phyloP scores from a whole-genome alignment of 2,329 filamentous ascomycete genomes.

The Botrytis fragariae region DNA sequence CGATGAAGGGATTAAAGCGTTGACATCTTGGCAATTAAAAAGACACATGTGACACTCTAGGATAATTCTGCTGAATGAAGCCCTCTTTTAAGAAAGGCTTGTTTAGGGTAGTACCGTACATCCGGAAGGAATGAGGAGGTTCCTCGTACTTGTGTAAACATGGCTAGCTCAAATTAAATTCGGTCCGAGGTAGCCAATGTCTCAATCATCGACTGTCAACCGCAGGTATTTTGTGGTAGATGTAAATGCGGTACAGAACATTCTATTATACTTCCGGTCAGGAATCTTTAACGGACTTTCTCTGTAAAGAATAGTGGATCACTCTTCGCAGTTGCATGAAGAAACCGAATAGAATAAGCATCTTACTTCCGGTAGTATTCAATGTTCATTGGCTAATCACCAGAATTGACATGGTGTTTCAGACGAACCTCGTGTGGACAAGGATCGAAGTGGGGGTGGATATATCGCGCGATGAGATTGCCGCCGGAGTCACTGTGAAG shows the following conservation, averaged over 20 bases:
- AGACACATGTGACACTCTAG: slow-evolving; percentile 9
- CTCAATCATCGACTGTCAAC: slow-evolving; percentile 9
- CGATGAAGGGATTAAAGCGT: not conserved
- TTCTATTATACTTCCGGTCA: not conserved
- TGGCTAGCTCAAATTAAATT: slow-evolving; percentile 5
- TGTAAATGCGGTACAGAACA: not conserved
- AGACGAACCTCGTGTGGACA: not conserved
- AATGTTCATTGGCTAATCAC: not conserved
- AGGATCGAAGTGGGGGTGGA: slow-evolving; percentile 9
- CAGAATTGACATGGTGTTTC: not conserved
- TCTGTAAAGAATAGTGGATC: not conserved
- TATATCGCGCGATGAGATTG: slow-evolving; percentile 1
- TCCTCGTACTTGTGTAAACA: slow-evolving; percentile 10
- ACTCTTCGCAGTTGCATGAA: not conserved
- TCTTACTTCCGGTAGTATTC: not conserved
- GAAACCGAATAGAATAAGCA: slow-evolving; percentile 3
- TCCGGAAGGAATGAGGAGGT: slow-evolving; percentile 11
- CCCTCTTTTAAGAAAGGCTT: not conserved
- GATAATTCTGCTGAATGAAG: not conserved
- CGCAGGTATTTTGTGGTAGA: not conserved
- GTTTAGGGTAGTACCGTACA: slow-evolving; percentile 4
- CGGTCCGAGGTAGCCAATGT: slow-evolving; percentile 19
- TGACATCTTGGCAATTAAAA: slow-evolving; percentile 5
- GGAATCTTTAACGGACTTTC: not conserved
- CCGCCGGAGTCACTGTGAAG: slow-evolving; percentile 2